A percentile compares a stretch with the other conserved stretches of the same genome.
Conservation (phyloP, 2,329 filamentous ascomycete species). For the Apiospora arundinis region DNA sequence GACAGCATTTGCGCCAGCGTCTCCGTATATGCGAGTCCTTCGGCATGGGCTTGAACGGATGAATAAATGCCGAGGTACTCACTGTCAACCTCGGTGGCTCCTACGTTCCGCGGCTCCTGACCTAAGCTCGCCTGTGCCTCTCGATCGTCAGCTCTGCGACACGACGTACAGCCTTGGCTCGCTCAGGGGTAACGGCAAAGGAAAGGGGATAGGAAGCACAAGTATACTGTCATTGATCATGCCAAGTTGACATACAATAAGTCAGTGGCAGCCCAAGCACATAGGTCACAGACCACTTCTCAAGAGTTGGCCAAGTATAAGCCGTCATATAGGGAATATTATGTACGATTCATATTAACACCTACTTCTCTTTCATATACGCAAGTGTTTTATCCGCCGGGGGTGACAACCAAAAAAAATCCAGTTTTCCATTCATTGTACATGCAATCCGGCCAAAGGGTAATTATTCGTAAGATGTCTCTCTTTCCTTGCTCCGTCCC, state of each 20-base stretch:
- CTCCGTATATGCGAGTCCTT: too few species aligned
- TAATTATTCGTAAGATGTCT: constrained; percentile 15
- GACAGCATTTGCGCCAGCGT: too few species aligned
- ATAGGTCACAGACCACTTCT: background rate
- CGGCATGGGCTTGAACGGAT: too few species aligned
- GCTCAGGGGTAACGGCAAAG: too few species aligned
- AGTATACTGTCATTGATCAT: too few species aligned
- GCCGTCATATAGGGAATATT: constrained; percentile 27
- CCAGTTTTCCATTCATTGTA: constrained; percentile 19
- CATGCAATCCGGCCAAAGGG: constrained; percentile 1
- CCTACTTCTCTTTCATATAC: constrained; percentile 25
- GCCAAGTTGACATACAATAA: background rate
- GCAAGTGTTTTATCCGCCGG: constrained; percentile 28
- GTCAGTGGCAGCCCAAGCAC: background rate
- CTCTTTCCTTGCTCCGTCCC: constrained; percentile 4
- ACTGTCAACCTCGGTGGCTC: too few species aligned
- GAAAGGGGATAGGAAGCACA: too few species aligned
- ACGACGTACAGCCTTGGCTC: too few species aligned
- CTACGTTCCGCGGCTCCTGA: too few species aligned
- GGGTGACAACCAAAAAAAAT: constrained; percentile 10
- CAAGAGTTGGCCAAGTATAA: background rate
- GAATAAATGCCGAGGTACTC: too few species aligned
- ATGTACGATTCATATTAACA: constrained; percentile 30
- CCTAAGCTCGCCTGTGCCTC: too few species aligned
- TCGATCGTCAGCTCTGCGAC: too few species aligned